Evolutionary conservation across 169 alveolate genomes (phyloP).

Genomic region (Cryptosporidium baileyi): DNA sequence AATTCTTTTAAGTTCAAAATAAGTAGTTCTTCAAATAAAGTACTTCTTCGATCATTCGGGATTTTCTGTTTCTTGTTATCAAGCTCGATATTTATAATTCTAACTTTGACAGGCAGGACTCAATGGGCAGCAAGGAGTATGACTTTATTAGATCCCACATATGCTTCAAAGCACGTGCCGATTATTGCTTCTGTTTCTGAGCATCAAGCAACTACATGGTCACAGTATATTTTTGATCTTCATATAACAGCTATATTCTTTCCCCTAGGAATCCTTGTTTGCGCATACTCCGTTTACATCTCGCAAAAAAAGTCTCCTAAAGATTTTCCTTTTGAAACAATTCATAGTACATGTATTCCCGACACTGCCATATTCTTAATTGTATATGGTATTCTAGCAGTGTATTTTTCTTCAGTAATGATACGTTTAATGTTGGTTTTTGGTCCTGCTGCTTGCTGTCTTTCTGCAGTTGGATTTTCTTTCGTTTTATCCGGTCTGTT

Average conservation of each 20-base stretch:
- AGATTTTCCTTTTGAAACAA: conserved; percentile 24
- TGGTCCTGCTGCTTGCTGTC: conserved; percentile 91
- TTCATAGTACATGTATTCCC: conserved; percentile 81
- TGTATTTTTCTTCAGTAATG: conserved; percentile 96
- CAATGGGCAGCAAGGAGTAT: conserved; percentile 93
- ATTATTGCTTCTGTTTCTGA: conserved; percentile 98
- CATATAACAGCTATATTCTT: conserved; percentile 84
- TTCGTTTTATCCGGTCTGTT: conserved; percentile 79
- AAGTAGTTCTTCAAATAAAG: conserved; percentile 29
- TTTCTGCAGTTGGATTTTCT: conserved; percentile 93
- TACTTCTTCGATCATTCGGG: conserved; percentile 5
- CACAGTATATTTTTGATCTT: conserved; percentile 85
- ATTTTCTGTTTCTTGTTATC: neutral
- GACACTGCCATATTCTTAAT: conserved; percentile 90
- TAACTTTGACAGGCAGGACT: conserved; percentile 82
- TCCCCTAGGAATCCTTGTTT: conserved; percentile 76
- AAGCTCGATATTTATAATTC: neutral
- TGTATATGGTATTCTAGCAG: conserved; percentile 90
- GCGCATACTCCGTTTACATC: conserved; percentile 75
- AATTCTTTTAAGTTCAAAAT: conserved; percentile 27
- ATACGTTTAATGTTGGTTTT: conserved; percentile 93
- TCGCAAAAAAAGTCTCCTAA: conserved; percentile 57
- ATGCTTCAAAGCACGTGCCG: conserved; percentile 94
- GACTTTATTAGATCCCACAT: conserved; percentile 97
- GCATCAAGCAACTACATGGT: conserved; percentile 99